Evolutionary conservation across 2,329 filamentous ascomycete genomes (phyloP), one percentile per base, ranked within the genome.

Genomic region (Penicillium sp.): DNA sequence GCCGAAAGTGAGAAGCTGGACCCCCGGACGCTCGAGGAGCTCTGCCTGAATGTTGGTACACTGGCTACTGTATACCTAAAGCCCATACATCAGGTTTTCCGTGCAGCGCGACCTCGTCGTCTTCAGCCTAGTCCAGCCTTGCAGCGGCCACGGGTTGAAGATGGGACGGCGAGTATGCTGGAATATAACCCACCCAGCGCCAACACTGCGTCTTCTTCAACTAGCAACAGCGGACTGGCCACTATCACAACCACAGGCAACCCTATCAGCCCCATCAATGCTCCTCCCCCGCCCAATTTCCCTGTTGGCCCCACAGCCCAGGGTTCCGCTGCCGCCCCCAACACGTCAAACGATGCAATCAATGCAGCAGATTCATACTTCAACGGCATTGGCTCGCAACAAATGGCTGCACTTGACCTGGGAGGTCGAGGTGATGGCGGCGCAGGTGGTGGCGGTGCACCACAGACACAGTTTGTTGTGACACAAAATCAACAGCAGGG

Each of bases 41-140:
- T 99, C 85, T 97, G 94, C 69, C 83, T 99, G 55, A 95, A 93
- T 64, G 92, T 99, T 42, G 94, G 94, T 61, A 97, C 94, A 0
- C 82, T 99, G 3, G 94, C 94, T 3, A 99, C 94, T 0, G 93
- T 99, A 48, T 99, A 99, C 74, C 85, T 99, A 46, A 99, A 99
- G 74, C 94, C 94, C 3, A 93, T 99, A 5, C 92, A 97, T 71
- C 93, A 94, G 50, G 94, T 99, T 9, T 99, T 99, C 81, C 88
- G 94, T 53, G 88, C 88, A 16, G 93, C 94, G 11, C 85, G 94
- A 13, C 89, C 91, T 1, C 84, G 91, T 19, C 87, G 87, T 52
- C 81, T 99, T 2, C 82, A 86, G 51, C 90, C 96, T 49, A 93
- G 88, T 2, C 92, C 93, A 0, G 92, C 92, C 0, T 79, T 99